A percentile compares a stretch with the other conserved stretches of the same genome.
phyloP scores from a whole-genome alignment of 169 alveolate species.

The Eimeria tenella region DNA sequence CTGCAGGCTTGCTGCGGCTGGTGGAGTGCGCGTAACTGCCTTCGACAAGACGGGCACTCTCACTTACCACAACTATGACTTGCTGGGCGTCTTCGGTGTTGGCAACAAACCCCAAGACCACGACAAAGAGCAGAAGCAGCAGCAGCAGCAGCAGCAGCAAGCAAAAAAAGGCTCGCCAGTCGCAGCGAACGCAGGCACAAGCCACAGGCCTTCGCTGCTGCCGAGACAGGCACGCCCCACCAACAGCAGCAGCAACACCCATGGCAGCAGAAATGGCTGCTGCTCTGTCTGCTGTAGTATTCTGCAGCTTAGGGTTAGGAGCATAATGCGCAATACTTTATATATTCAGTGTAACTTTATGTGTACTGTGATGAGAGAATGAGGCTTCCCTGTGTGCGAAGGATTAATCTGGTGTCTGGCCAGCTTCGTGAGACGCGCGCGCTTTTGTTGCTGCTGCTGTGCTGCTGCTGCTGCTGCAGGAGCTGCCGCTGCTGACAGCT shows the following conservation, averaged over 20 bases:
- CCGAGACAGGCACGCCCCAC: conserved; percentile 5
- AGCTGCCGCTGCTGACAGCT: conserved; percentile 87
- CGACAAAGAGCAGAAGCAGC: conserved; percentile 24
- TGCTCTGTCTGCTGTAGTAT: not conserved
- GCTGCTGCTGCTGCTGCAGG: conserved; percentile 53
- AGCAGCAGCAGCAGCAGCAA: conserved; percentile 30
- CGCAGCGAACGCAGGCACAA: not conserved
- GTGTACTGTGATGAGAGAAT: no score
- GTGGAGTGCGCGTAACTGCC: conserved; percentile 90
- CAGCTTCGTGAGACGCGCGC: not conserved
- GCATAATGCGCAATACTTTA: no score
- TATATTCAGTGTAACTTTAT: no score
- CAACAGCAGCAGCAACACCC: not conserved
- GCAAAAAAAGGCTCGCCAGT: not conserved
- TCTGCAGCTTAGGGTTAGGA: not conserved
- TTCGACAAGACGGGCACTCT: conserved; percentile 99
- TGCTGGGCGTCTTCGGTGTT: conserved; percentile 87
- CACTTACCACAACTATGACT: conserved; percentile 94
- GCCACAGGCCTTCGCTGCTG: conserved; percentile 19
- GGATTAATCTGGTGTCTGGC: not conserved
- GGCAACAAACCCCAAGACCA: conserved; percentile 27
- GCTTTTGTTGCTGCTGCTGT: conserved; percentile 34
- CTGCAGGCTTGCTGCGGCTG: conserved; percentile 68
- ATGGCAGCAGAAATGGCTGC: not conserved
- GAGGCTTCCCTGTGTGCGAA: no score